A percentile compares a stretch with the other conserved stretches of the same genome.
These are phyloP conservation scores for Discostella stelligera DNA, from an alignment of 352 stramenopile genomes.

Conservation along the genomic window DNA sequence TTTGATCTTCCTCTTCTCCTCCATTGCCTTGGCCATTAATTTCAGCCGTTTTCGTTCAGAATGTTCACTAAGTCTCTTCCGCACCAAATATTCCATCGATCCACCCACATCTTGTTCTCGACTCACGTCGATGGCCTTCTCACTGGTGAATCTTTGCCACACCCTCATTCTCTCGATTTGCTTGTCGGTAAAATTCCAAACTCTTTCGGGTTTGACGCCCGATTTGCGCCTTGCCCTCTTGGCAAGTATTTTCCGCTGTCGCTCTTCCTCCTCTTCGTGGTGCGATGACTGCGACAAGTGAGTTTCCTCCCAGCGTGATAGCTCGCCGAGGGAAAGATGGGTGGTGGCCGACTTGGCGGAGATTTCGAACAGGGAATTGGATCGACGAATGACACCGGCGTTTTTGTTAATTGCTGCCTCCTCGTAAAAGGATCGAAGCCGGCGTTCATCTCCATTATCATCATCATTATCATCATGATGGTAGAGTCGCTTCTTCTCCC, in stretches of 20 bases:
- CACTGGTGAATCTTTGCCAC: slow-evolving; percentile 30
- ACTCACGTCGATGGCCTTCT: slow-evolving; percentile 34
- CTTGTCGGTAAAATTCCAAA: slow-evolving; percentile 2
- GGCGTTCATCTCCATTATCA: slow-evolving; percentile 1
- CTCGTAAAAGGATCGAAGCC: slow-evolving; percentile 24
- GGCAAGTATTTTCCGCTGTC: slow-evolving; percentile 26
- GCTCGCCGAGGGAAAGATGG: slow-evolving; percentile 28
- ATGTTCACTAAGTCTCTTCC: slow-evolving; percentile 12
- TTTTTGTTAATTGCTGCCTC: slow-evolving; percentile 19
- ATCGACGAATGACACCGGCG: not conserved
- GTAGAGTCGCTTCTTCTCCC: not conserved
- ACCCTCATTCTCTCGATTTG: slow-evolving; percentile 11
- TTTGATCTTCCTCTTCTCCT: slow-evolving; percentile 4
- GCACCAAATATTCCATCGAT: slow-evolving; percentile 35
- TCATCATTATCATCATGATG: not conserved
- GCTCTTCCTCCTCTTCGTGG: slow-evolving; percentile 35
- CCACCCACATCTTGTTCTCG: slow-evolving; percentile 34
- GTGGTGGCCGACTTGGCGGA: slow-evolving; percentile 2
- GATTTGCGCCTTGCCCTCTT: slow-evolving; percentile 3
- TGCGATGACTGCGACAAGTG: slow-evolving; percentile 29
- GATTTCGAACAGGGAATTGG: not conserved
- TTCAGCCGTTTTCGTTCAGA: slow-evolving; percentile 25
- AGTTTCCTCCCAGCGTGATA: slow-evolving; percentile 34
- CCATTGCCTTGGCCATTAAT: slow-evolving; percentile 17
- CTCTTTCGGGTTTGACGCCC: slow-evolving; percentile 3